Evolutionary conservation across 331 rosid genomes (phyloP), one percentile per base, ranked within the genome.

Genomic region (Telfairia occidentalis): DNA sequence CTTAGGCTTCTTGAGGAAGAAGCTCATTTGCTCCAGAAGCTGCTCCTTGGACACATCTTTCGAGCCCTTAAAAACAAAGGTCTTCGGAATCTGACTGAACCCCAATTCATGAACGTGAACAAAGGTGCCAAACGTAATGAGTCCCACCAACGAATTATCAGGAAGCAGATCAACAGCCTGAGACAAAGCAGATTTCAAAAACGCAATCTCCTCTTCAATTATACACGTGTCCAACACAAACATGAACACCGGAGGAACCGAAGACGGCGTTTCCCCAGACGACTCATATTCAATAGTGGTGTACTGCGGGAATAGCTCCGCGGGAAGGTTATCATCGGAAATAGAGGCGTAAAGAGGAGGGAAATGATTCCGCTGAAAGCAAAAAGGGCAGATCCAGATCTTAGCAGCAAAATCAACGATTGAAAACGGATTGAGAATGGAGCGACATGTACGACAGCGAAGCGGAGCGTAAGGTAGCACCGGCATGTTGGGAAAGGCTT

Each of bases 321-420:
- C 98, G 9, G 92, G 97, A 52, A 95, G 97, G 34, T 89, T 88
- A 0, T 88, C 92, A 5, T 91, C 92, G 69, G 96, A 85, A 70
- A 95, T 88, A 49, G 98, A 88, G 6, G 92, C 70, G 81, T 95
- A 95, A 71, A 87, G 91, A 0, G 89, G 92, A 0, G 97, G 98
- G 75, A 91, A 95, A 67, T 91, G 96, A 55, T 95, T 95, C 59
- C 96, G 92, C 32, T 87, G 90, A 78, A 90, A 95, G 83, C 96
- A 91, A 57, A 95, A 90, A 0, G 96, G 96, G 67, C 98, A 95
- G 83, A 90, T 95, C 99, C 99, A 95, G 92, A 95, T 89, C 93
- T 88, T 90, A 74, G 99, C 97, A 45, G 85, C 89, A 82, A 87
- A 95, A 70, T 95, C 99, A 76, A 95, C 96, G 79, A 89, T 90